Base-by-base conservation (phyloP, 345 rosid species). In the Lepidium didymum region DNA sequence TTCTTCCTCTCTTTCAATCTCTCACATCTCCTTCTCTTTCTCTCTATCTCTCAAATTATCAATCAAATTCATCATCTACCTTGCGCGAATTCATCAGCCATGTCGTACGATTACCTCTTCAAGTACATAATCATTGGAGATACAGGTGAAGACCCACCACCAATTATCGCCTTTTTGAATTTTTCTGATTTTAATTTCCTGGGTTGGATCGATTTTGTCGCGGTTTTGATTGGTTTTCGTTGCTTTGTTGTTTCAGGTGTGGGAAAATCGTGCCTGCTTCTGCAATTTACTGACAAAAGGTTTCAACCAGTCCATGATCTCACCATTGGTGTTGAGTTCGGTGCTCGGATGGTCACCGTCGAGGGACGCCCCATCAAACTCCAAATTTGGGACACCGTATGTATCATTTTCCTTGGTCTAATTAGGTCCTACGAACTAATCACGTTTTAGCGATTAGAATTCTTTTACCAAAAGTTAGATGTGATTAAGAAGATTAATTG, bases 61-160 rank as follows among this genome's bases (percentile, higher is more conserved):
- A 2, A 44, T 54, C 51, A 1, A 12, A 14, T 14, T 60, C 31
- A 34, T 12, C 57, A 67, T 53, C 68, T 0, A 11, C 45, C 33
- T 21, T 4, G 4, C 34, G 13, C 56, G 1, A 53, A 43, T 59
- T 59, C 68, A 36, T 44, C 64, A 61, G 51, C 61, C 63, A 87
- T 87, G 92, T 87, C 92, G 8, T 87, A 85, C 79, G 86, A 87
- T 31, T 87, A 87, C 44, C 89, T 87, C 50, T 87, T 87, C 83
- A 87, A 87, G 81, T 87, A 85, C 86, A 87, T 87, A 60, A 81
- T 83, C 81, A 87, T 87, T 63, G 92, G 89, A 37, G 92, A 87
- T 54, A 87, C 92, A 31, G 87, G 92, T 84, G 54, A 27, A 5
- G 50, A 62, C 37, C 12, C 70, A 58, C 43, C 47, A 12, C 44